phyloP scores from a whole-genome alignment of 1,284 basidiomycete species.

The Inonotus obliquus region DNA sequence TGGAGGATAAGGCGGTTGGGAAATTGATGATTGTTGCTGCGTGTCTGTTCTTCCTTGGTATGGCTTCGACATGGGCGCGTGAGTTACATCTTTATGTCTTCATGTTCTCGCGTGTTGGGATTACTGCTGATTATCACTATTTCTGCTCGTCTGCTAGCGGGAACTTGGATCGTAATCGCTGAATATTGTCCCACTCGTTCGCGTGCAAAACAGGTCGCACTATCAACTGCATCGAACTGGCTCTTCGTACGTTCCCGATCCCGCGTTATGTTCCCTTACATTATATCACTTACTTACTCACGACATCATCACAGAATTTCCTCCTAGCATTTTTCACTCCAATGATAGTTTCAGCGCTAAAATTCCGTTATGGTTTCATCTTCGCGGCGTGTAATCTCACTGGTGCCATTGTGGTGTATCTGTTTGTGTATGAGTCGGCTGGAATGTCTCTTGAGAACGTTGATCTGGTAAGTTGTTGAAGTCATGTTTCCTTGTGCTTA shows the following conservation, averaged over 20 bases:
- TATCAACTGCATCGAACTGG: conserved; percentile 70
- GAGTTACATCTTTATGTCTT: conserved; percentile 19
- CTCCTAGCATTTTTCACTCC: conserved; percentile 74
- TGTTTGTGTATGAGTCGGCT: conserved; percentile 76
- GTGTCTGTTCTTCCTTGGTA: conserved; percentile 76
- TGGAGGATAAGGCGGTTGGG: conserved; percentile 43
- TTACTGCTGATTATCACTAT: neutral
- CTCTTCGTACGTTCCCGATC: conserved; percentile 32
- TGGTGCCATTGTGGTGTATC: conserved; percentile 62
- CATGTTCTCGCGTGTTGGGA: neutral
- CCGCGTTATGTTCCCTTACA: neutral
- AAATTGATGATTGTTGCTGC: conserved; percentile 74
- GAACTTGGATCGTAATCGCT: conserved; percentile 72
- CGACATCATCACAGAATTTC: conserved; percentile 47
- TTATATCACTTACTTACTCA: neutral
- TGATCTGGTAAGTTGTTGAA: conserved; percentile 41
- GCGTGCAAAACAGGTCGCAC: conserved; percentile 72
- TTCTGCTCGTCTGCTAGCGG: conserved; percentile 27
- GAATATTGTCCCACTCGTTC: conserved; percentile 76
- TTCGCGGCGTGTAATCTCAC: conserved; percentile 55
- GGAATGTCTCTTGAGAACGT: conserved; percentile 68
- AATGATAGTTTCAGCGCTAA: conserved; percentile 53
- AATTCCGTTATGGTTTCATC: conserved; percentile 68
- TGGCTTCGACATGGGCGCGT: conserved; percentile 72
- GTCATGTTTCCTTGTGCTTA: neutral